Base-by-base conservation (phyloP, 441 rosid species). In the Pelargonium australe region DNA sequence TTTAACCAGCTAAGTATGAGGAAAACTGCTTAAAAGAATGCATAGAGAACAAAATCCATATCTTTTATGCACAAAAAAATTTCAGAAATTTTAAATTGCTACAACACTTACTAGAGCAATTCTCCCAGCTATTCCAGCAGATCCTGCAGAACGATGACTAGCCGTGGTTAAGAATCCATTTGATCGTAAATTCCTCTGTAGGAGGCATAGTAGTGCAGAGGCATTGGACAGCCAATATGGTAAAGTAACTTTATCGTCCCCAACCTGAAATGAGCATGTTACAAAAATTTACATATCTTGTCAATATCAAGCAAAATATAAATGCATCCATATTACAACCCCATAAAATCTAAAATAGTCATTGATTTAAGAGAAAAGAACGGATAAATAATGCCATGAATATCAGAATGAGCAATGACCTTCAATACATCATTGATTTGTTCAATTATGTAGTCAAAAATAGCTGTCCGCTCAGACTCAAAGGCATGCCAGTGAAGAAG, bases 401-500 rank as follows among this genome's bases (percentile, higher is more conserved):
- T 19, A 57, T 16, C 12, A 19, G 14, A 57, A 57, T 17, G 28
- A 5, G 28, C 3, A 66, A 76, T 74, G 68, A 85, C 98, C 98
- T 92, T 92, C 73, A 92, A 82, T 74, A 83, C 89, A 69, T 86
- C 95, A 77, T 92, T 92, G 72, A 92, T 85, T 75, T 95, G 95
- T 78, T 90, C 98, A 75, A 95, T 89, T 61, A 92, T 85, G 77
- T 81, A 82, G 77, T 92, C 97, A 83, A 95, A 95, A 72, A 95
- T 89, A 66, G 90, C 78, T 13, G 96, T 89, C 77, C 95, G 80
- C 84, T 92, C 99, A 63, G 97, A 89, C 80, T 95, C 98, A 75
- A 89, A 92, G 78, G 97, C 88, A 76, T 83, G 99, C 99, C 99
- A 92, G 69, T 88, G 91, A 78, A 85, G 86, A 80, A 95, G 98